Evolutionary conservation across 23 red algal genomes (phyloP).

Genomic region (Rhodosorus marinus): DNA sequence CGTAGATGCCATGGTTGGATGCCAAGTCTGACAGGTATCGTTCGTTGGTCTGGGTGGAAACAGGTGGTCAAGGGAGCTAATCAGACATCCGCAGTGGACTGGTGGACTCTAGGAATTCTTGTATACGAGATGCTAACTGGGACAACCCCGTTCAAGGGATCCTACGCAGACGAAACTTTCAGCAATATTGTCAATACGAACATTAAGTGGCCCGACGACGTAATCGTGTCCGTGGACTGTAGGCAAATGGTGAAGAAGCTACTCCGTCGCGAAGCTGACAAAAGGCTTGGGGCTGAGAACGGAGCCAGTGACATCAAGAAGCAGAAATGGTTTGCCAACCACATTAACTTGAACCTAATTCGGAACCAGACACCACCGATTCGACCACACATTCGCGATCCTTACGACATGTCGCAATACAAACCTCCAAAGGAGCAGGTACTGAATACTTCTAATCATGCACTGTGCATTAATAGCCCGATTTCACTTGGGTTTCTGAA

Average conservation of each 20-base stretch:
- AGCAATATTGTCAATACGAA: constrained; percentile 12
- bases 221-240: constrained; percentile 15
- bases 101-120: constrained; percentile 58
- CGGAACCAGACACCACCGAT: constrained; percentile 8
- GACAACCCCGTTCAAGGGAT: constrained; percentile 22
- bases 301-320: constrained; percentile 8
- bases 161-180: constrained; percentile 19
- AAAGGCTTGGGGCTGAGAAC: constrained; percentile 13
- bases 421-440: constrained; percentile 1
- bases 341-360: constrained; percentile 12
- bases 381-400: background rate
- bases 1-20: too few species aligned
- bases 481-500: too few species aligned
- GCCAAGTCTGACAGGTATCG: too few species aligned
- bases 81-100: constrained; percentile 39
- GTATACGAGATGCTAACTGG: constrained; percentile 45
- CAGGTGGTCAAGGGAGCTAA: constrained; percentile 21
- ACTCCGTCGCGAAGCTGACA: constrained; percentile 19
- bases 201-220: constrained; percentile 1
- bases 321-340: constrained; percentile 4
- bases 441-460: too few species aligned
- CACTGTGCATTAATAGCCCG: too few species aligned
- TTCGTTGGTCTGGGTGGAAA: too few species aligned
- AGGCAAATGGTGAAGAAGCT: constrained; percentile 28
- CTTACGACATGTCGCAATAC: constrained; percentile 11